Conservation (phyloP, 441 rosid species). For the Pelargonium exstipulatum region DNA sequence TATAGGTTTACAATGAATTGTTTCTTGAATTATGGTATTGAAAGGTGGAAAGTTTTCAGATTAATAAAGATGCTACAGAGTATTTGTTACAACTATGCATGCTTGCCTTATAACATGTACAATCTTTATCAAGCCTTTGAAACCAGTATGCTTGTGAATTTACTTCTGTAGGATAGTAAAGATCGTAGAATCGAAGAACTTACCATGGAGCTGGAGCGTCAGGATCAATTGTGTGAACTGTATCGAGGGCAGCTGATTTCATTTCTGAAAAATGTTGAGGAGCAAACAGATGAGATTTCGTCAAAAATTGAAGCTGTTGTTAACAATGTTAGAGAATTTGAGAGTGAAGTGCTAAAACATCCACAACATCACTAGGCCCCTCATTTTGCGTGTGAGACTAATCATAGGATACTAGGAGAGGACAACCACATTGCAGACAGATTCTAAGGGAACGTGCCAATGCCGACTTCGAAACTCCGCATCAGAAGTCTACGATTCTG, state of each 20-base stretch:
- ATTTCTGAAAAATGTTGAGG: slow-evolving; percentile 54
- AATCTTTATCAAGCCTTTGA: too few relatives aligned
- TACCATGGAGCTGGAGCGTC: slow-evolving; percentile 46
- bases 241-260: slow-evolving; percentile 43
- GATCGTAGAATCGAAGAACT: slow-evolving; percentile 65
- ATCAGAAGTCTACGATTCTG: too few relatives aligned
- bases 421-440: too few relatives aligned
- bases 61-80: too few relatives aligned
- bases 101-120: too few relatives aligned
- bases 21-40: too few relatives aligned
- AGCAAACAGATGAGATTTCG: slow-evolving; percentile 55
- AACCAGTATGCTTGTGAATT: not conserved
- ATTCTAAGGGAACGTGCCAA: too few relatives aligned
- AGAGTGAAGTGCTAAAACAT: slow-evolving; percentile 39
- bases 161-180: slow-evolving; percentile 50
- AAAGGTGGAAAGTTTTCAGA: too few relatives aligned
- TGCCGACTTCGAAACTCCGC: too few relatives aligned
- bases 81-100: too few relatives aligned
- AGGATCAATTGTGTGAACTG: slow-evolving; percentile 44
- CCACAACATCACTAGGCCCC: slow-evolving; percentile 30
- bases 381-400: not conserved
- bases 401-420: too few relatives aligned
- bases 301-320: slow-evolving; percentile 47
- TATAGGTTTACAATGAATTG: too few relatives aligned
- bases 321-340: slow-evolving; percentile 48